These are phyloP conservation scores for Tylopilus plumbeoviolaceoides DNA, from an alignment of 768 basidiomycete genomes.

Conservation along the genomic window DNA sequence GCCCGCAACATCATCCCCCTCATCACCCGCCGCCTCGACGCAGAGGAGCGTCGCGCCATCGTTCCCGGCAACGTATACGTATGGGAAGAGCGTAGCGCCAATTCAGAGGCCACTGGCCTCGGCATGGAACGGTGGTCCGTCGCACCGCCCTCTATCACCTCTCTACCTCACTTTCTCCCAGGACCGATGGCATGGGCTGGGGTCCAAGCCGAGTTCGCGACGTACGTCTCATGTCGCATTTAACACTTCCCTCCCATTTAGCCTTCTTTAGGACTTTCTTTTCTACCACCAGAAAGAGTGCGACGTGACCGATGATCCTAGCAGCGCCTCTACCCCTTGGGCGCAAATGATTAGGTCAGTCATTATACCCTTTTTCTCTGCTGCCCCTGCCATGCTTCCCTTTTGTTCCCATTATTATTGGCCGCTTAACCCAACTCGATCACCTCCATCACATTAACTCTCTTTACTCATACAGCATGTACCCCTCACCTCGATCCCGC, in stretches of 20 bases:
- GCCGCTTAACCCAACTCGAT: constrained; percentile 33
- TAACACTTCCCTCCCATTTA: neutral
- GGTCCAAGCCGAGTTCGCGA: constrained; percentile 72
- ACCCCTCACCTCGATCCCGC: constrained; percentile 39
- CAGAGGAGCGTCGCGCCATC: constrained; percentile 74
- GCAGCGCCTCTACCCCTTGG: constrained; percentile 62
- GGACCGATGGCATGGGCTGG: constrained; percentile 76
- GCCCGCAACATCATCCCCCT: constrained; percentile 64
- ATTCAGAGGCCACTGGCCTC: constrained; percentile 74
- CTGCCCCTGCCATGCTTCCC: constrained; percentile 12
- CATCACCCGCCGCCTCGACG: constrained; percentile 78
- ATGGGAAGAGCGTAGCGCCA: constrained; percentile 85
- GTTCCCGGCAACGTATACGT: constrained; percentile 78
- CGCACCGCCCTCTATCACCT: neutral
- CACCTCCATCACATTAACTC: constrained; percentile 12
- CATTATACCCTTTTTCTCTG: constrained; percentile 8
- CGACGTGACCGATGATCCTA: constrained; percentile 37
- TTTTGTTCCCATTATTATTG: constrained; percentile 11
- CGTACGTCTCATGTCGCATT: constrained; percentile 12
- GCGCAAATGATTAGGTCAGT: constrained; percentile 67
- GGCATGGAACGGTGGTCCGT: constrained; percentile 81
- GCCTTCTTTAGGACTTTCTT: constrained; percentile 43
- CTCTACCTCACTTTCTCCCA: constrained; percentile 7
- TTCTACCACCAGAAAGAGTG: constrained; percentile 51
- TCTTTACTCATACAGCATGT: constrained; percentile 27